Evolutionary conservation across 176 grass and related monocot genomes (phyloP).

Genomic region (Juncus inflexus): DNA sequence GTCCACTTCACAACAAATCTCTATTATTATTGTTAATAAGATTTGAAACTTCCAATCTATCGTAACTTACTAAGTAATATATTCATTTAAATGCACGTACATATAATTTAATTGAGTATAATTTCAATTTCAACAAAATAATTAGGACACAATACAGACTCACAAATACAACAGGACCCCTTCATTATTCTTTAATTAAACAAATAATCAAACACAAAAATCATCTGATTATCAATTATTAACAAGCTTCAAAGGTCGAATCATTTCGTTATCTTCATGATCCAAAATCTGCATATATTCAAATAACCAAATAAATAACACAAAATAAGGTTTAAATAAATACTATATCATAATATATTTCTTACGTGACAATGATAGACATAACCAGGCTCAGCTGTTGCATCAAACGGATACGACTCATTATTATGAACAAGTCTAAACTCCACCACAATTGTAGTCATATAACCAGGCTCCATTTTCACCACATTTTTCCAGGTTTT

Average conservation of each 20-base stretch:
- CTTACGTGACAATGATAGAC: conserved; percentile 31
- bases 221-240: background rate
- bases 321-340: background rate
- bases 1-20: no score
- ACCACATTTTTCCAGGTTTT: conserved; percentile 42
- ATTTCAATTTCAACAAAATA: no score
- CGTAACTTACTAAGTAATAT: no score
- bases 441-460: conserved; percentile 29
- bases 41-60: no score
- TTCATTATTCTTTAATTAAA: no score
- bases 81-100: no score
- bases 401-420: conserved; percentile 30
- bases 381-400: conserved; percentile 26
- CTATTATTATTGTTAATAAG: no score
- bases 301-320: conserved; percentile 6
- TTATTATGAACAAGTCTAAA: conserved; percentile 31
- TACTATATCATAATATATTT: background rate
- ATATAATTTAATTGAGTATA: no score
- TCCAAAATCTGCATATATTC: conserved; percentile 28
- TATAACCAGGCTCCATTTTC: conserved; percentile 30
- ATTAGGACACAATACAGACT: no score
- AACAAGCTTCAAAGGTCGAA: conserved; percentile 29
- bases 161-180: no score
- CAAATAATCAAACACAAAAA: no score
- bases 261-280: conserved; percentile 37